Evolutionary conservation across 805 yeast species (phyloP), one percentile per base, ranked within the genome.

Genomic region (Starmerella powellii): DNA sequence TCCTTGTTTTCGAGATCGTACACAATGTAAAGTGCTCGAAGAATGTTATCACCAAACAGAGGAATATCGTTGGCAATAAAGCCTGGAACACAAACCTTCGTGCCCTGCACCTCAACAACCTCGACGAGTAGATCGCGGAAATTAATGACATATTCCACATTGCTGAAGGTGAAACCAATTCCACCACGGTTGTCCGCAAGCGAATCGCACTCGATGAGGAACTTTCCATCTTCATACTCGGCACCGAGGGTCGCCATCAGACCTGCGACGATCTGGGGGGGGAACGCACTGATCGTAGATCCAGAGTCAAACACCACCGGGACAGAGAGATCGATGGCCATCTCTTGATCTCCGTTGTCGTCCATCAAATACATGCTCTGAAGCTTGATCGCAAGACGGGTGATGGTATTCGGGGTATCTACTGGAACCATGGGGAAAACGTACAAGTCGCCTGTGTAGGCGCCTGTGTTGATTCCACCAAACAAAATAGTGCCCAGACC

Each of bases 21-120:
- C 17, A 77, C 83, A 21, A 73, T 68, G 55, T 80, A 81, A 5
- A 78, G 78, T 34, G 70, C 67, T 42, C 81, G 66, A 44, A 81
- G 61, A 54, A 79, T 70, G 38, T 70, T 67, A 54, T 78, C 85
- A 12, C 88, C 88, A 28, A 81, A 63, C 40, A 76, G 64, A 4
- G 32, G 11, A 13, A 23, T 5, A 11, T 8, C 6, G 12, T n/a
- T 27, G 8, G 21, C 18, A 4, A 21, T 17, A 12, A 26, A 42
- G 15, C 39, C 41, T 8, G 42, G 35, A 5, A 13, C 2, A 24
- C 45, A 41, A 18, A 16, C 11, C 30, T 18, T 29, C 17, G 12
- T 8, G 11, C 38, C 35, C 18, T 18, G 12, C 16, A 4, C 29
- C 26, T 15, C 19, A 6, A 10, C 24, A 3, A 18, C 4, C 8